Evolutionary conservation across 768 basidiomycete genomes (phyloP).

Genomic region (Calocybe gangraenosa): DNA sequence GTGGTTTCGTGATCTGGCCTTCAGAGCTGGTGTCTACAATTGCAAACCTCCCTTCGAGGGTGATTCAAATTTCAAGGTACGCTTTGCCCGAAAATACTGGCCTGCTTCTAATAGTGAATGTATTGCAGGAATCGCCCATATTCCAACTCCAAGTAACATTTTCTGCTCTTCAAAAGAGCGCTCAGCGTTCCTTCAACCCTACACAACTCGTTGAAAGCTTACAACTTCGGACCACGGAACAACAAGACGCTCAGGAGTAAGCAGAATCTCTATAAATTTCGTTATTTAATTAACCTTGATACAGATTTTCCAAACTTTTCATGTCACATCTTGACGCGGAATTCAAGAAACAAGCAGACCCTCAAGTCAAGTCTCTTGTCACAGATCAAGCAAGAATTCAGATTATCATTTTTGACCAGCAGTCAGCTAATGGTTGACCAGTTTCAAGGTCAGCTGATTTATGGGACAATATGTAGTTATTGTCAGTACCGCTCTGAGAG

Average conservation of each 20-base stretch:
- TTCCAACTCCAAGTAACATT: constrained; percentile 79
- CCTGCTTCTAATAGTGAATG: constrained; percentile 1
- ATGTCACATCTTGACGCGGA: constrained; percentile 85
- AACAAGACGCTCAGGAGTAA: constrained; percentile 97
- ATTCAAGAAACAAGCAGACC: constrained; percentile 75
- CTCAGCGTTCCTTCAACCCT: constrained; percentile 75
- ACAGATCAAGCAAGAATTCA: constrained; percentile 54
- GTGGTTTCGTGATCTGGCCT: constrained; percentile 85
- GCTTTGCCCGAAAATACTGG: background rate
- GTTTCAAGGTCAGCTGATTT: constrained; percentile 87
- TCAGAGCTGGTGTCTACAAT: constrained; percentile 78
- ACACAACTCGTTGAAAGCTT: constrained; percentile 81
- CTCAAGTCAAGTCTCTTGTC: constrained; percentile 62
- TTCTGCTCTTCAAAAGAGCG: constrained; percentile 77
- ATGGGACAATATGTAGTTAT: constrained; percentile 71
- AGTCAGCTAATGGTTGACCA: constrained; percentile 25
- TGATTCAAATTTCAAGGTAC: constrained; percentile 38
- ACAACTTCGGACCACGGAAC: constrained; percentile 74
- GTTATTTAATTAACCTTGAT: background rate
- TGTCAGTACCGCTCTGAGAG: constrained; percentile 71
- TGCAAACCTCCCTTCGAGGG: constrained; percentile 58
- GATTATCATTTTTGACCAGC: background rate
- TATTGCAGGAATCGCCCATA: constrained; percentile 64
- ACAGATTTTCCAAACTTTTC: constrained; percentile 91
- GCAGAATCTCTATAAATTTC: constrained; percentile 20